phyloP scores from a whole-genome alignment of 805 yeast species.

The Barnettozyma sp. region DNA sequence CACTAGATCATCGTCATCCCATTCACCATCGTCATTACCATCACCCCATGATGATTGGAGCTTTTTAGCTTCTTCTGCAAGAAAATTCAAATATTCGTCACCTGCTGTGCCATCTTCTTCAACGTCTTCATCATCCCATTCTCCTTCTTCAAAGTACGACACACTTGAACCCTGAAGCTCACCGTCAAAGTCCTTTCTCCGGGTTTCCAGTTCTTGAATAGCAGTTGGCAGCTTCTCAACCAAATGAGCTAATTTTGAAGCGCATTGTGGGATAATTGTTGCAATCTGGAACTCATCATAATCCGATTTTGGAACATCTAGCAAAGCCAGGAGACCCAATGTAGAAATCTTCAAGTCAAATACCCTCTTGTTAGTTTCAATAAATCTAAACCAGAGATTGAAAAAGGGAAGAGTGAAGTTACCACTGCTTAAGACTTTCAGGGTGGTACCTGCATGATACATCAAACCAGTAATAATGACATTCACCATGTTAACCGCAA shows the following conservation, averaged over 20 bases:
- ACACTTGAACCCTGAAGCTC: slow-evolving; percentile 27
- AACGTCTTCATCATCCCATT: slow-evolving; percentile 30
- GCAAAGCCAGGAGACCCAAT: slow-evolving; percentile 55
- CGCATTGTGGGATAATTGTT: slow-evolving; percentile 39
- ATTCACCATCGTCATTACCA: slow-evolving; percentile 44
- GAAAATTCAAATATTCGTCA: slow-evolving; percentile 43
- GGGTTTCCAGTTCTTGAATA: slow-evolving; percentile 53
- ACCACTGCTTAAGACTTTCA: slow-evolving; percentile 41
- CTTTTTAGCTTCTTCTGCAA: slow-evolving; percentile 38
- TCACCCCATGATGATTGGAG: slow-evolving; percentile 30
- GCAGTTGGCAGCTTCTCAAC: slow-evolving; percentile 67
- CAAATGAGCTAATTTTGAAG: slow-evolving; percentile 43
- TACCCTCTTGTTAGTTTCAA: slow-evolving; percentile 56
- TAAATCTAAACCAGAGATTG: slow-evolving; percentile 51
- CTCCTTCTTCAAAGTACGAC: slow-evolving; percentile 22
- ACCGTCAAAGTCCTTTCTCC: slow-evolving; percentile 38
- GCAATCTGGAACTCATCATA: slow-evolving; percentile 30
- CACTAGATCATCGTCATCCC: slow-evolving; percentile 69
- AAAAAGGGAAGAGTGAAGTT: slow-evolving; percentile 46
- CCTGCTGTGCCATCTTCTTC: slow-evolving; percentile 26
- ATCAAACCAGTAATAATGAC: slow-evolving; percentile 58
- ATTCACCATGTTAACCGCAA: slow-evolving; percentile 46
- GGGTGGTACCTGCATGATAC: slow-evolving; percentile 48
- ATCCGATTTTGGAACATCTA: slow-evolving; percentile 25
- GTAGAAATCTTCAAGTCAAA: slow-evolving; percentile 74